Evolutionary conservation across 495 filamentous ascomycete species (phyloP), one percentile per base, ranked within the genome.

Genomic region (Lindgomyces ingoldianus): DNA sequence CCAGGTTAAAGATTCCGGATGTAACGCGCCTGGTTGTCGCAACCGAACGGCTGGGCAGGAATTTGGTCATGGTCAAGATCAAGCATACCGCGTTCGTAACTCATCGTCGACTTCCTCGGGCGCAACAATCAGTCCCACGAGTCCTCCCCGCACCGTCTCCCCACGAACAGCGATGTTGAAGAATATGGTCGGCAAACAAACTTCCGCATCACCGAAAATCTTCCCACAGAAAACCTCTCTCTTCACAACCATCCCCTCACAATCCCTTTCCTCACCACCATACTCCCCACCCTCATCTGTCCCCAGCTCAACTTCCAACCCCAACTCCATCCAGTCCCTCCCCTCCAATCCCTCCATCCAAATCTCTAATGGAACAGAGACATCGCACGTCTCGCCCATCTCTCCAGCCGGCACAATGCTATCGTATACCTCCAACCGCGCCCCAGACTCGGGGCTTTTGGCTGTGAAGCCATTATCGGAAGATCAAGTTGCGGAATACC

Each of bases 401-500:
- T 60, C 54, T 6, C 45, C 62, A 1, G 14, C 42, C 0, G 62
- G 62, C 18, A 62, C 62, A 1, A 66, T 66, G 58, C 46, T 70
- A 1, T 30, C 18, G 10, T 70, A 62, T 41, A 63, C 63, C 0
- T 49, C 55, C 24, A 30, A 59, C 44, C 67, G 67, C 8, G 3
- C 45, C 18, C 42, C 57, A 1, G 57, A 62, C 24, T 10, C 14
- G 3, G 62, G 62, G 2, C 36, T 70, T 16, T 41, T 70, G 19
- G 67, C 62, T 10, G 57, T 66, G 4, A 3, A 27, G 44, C 67
- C 67, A 29, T 27, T 70, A 3, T 25, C 18, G 39, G 67, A 70
- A 57, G 53, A 57, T 1, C 67, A 66, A 44, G 67, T 70, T 19
- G 67, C 62, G 9, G 67, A 70, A 29, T 70, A 70, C 41, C n/a